phyloP scores from a whole-genome alignment of 106 monocot genomes.

The Posidonia australis region DNA sequence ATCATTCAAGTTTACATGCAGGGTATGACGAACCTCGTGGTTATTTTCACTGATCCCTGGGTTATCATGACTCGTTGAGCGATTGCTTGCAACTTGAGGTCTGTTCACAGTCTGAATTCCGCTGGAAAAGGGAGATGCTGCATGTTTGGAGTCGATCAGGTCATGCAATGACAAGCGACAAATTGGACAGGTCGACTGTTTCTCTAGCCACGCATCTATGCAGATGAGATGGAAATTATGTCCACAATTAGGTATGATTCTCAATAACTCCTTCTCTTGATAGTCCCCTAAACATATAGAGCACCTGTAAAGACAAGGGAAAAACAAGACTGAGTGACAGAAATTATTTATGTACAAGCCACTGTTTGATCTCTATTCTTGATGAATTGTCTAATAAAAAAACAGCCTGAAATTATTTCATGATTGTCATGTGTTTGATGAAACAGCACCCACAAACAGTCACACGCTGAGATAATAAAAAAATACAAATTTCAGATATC shows the following conservation, averaged over 20 bases:
- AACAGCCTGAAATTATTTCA: not conserved
- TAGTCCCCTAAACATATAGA: slow-evolving; percentile 63
- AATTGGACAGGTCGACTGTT: slow-evolving; percentile 49
- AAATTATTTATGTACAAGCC: not conserved
- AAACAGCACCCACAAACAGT: too few relatives aligned
- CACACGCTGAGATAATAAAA: too few relatives aligned
- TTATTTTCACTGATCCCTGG: not conserved
- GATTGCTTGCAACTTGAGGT: slow-evolving; percentile 1
- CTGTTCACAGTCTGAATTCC: not conserved
- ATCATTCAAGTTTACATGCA: not conserved
- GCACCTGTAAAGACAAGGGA: slow-evolving; percentile 26
- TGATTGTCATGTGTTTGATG: too few relatives aligned
- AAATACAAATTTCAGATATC: too few relatives aligned
- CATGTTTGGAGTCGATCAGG: slow-evolving; percentile 16
- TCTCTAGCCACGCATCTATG: slow-evolving; percentile 52
- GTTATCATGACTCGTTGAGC: not conserved
- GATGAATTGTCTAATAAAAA: not conserved
- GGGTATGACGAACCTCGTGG: not conserved
- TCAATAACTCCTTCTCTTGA: slow-evolving; percentile 50
- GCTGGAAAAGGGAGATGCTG: slow-evolving; percentile 8
- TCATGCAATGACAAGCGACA: slow-evolving; percentile 34
- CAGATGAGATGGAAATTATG: slow-evolving; percentile 52
- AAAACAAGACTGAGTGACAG: not conserved
- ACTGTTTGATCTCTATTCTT: not conserved
- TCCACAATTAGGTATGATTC: slow-evolving; percentile 38